These are phyloP conservation scores for Botryobasidium botryosum DNA, from an alignment of 768 basidiomycete species.

Conservation along the genomic window DNA sequence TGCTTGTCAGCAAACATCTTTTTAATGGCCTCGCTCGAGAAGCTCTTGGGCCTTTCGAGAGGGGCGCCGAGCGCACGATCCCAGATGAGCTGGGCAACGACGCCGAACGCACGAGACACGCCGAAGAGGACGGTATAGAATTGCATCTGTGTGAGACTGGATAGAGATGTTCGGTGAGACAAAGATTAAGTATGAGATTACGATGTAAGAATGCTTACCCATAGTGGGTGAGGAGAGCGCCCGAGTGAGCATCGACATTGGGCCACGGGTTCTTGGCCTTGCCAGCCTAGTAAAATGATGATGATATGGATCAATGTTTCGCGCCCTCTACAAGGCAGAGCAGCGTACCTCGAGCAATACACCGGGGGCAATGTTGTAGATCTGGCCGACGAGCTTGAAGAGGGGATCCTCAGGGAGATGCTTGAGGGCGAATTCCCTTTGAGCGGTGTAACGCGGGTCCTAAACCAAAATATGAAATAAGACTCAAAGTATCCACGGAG, in stretches of 20 bases:
- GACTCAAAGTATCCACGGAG: background rate
- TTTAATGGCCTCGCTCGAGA: constrained; percentile 63
- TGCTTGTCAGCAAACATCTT: constrained; percentile 54
- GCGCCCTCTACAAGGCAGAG: no score
- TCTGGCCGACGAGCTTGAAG: constrained; percentile 87
- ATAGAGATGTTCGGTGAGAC: constrained; percentile 2
- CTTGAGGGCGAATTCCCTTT: constrained; percentile 76
- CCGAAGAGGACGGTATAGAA: constrained; percentile 97
- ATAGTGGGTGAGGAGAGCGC: constrained; percentile 72
- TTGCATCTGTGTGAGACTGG: constrained; percentile 67
- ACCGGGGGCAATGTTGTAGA: constrained; percentile 75
- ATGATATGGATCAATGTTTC: no score
- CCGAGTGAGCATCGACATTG: constrained; percentile 95
- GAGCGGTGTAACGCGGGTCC: constrained; percentile 83
- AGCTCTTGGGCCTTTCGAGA: constrained; percentile 83
- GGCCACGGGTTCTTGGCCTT: constrained; percentile 94
- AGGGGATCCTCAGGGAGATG: constrained; percentile 74
- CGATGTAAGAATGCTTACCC: constrained; percentile 19
- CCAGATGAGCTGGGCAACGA: constrained; percentile 81
- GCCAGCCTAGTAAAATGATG: no score
- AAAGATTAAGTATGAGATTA: background rate
- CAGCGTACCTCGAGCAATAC: constrained; percentile 74
- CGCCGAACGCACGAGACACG: constrained; percentile 88
- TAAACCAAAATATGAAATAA: constrained; percentile 17
- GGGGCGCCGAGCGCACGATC: constrained; percentile 85